Conservation (phyloP, 2,329 filamentous ascomycete genomes). For the Colletotrichum melonis region DNA sequence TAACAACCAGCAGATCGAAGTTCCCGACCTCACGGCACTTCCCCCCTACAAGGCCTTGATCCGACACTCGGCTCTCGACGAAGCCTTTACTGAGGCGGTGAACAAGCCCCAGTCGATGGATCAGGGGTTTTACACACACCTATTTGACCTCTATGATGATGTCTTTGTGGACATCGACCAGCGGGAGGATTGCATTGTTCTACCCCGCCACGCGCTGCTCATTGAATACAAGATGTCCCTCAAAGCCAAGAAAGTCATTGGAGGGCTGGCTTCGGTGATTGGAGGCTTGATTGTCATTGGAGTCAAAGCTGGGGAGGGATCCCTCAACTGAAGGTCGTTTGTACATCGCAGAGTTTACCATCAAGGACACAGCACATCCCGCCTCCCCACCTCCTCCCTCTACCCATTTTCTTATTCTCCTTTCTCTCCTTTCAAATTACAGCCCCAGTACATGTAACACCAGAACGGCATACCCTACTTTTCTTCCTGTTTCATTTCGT, state of each 20-base stretch:
- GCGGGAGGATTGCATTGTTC: background rate
- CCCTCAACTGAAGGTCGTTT: background rate
- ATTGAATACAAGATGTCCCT: background rate
- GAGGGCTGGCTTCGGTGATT: background rate
- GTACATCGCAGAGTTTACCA: background rate
- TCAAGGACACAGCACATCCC: background rate
- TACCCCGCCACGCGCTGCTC: background rate
- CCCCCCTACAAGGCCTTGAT: background rate
- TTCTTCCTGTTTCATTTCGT: too few relatives aligned
- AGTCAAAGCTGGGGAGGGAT: background rate
- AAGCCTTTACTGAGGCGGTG: background rate
- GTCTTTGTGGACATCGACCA: background rate
- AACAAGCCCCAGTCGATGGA: background rate
- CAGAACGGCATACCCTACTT: too few relatives aligned
- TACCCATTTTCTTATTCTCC: too few relatives aligned
- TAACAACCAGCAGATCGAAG: background rate
- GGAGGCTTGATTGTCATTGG: background rate
- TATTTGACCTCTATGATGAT: background rate
- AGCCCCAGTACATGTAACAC: too few relatives aligned
- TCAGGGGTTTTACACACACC: background rate
- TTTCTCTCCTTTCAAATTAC: too few relatives aligned
- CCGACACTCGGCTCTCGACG: background rate
- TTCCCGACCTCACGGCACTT: background rate
- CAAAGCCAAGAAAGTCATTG: background rate
- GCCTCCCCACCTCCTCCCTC: too few relatives aligned